Percentiles rank a stretch among this genome's conserved stretches.
Conservation (phyloP, 179 eudicot species). For the Beta corolliflora region DNA sequence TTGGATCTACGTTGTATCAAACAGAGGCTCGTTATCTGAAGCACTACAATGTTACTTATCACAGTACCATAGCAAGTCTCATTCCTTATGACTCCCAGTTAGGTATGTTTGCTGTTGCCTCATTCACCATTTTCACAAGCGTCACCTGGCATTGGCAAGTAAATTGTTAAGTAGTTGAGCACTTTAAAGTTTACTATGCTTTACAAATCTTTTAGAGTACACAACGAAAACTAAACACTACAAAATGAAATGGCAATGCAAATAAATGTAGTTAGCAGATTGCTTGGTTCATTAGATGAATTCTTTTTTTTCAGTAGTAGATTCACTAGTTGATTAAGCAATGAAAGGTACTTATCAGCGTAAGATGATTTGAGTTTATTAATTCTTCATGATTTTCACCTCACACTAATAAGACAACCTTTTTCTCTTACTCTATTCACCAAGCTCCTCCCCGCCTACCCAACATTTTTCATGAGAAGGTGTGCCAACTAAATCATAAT, state of each 20-base stretch:
- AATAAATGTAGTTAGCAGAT: not conserved
- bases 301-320: too few relatives aligned
- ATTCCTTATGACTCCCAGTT: constrained; percentile 49
- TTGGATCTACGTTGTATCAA: constrained; percentile 6
- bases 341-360: not conserved
- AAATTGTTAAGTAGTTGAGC: not conserved
- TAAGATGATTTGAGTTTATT: not conserved
- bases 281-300: not conserved
- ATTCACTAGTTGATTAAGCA: not conserved
- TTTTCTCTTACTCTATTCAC: not conserved
- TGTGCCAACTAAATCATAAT: not conserved
- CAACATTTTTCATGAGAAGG: not conserved
- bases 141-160: constrained; percentile 48
- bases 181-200: not conserved
- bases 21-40: not conserved
- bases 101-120: constrained; percentile 79
- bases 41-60: not conserved
- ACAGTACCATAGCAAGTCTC: not conserved
- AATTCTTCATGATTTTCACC: not conserved
- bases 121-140: constrained; percentile 78
- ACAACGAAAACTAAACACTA: not conserved
- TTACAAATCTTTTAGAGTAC: not conserved
- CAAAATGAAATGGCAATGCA: not conserved
- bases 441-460: not conserved
- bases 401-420: not conserved